Evolutionary conservation across 1,284 basidiomycete genomes (phyloP).

Genomic region (Caloboletus firmus): DNA sequence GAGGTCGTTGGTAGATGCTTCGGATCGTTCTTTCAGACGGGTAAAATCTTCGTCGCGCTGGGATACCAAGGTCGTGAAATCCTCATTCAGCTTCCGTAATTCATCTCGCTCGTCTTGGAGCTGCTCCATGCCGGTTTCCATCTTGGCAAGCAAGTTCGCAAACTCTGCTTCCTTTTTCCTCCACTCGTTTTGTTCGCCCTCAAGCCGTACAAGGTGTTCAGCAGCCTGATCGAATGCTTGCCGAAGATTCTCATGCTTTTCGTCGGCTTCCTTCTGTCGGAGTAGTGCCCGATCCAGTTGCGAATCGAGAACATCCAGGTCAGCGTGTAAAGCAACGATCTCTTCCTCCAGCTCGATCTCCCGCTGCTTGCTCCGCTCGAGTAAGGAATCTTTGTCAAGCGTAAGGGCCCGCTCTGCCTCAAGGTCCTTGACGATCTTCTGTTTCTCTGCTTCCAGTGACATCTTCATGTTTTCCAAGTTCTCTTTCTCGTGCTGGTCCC

Average conservation of each 20-base stretch:
- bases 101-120: conserved; percentile 59
- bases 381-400: conserved; percentile 83
- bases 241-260: conserved; percentile 71
- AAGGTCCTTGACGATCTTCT: conserved; percentile 78
- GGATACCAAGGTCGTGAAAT: conserved; percentile 67
- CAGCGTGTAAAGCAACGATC: conserved; percentile 74
- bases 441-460: conserved; percentile 79
- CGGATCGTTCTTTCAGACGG: conserved; percentile 77
- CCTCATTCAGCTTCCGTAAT: conserved; percentile 65
- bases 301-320: conserved; percentile 83
- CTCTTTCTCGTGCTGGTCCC: conserved; percentile 79
- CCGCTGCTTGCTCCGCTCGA: conserved; percentile 83
- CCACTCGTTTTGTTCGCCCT: conserved; percentile 76
- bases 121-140: conserved; percentile 63
- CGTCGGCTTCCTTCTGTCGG: conserved; percentile 75
- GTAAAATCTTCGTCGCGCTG: conserved; percentile 81
- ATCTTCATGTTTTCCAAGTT: conserved; percentile 78
- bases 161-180: conserved; percentile 59
- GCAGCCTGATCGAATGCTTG: conserved; percentile 81
- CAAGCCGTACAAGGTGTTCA: conserved; percentile 78
- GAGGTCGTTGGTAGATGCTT: conserved; percentile 65
- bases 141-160: conserved; percentile 50
- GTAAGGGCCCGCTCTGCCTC: conserved; percentile 80
- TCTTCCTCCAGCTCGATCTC: conserved; percentile 88
- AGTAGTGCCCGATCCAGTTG: conserved; percentile 82